Percentiles rank a stretch among this genome's conserved stretches.
Conservation (phyloP, 2,329 filamentous ascomycete genomes). For the Trichophyton verrucosum region DNA sequence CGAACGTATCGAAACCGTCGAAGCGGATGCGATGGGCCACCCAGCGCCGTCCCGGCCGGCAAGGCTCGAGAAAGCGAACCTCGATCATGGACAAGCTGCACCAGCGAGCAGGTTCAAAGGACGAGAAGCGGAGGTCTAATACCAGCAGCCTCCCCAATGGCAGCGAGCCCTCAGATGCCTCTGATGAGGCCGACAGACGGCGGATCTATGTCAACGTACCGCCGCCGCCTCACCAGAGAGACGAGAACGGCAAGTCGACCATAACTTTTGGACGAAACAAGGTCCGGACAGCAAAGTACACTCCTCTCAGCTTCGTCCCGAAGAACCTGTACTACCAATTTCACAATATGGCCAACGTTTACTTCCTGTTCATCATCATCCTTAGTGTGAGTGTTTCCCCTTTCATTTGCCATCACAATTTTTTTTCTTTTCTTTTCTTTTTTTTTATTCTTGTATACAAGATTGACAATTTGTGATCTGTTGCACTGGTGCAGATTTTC, state of each 20-base stretch:
- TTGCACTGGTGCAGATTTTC: slow-evolving; percentile 57
- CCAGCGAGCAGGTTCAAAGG: slow-evolving; percentile 46
- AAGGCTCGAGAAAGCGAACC: slow-evolving; percentile 64
- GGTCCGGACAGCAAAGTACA: slow-evolving; percentile 96
- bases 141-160: slow-evolving; percentile 26
- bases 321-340: slow-evolving; percentile 98
- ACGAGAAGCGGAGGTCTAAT: slow-evolving; percentile 54
- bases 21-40: slow-evolving; percentile 93
- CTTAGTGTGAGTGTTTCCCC: slow-evolving; percentile 58
- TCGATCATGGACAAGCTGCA: slow-evolving; percentile 69
- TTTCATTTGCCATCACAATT: not conserved
- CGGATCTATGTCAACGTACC: slow-evolving; percentile 77
- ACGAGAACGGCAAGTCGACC: slow-evolving; percentile 65
- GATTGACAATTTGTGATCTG: not conserved
- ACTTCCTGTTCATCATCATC: slow-evolving; percentile 94
- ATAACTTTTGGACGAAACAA: slow-evolving; percentile 77
- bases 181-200: slow-evolving; percentile 35
- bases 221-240: slow-evolving; percentile 59
- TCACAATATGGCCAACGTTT: slow-evolving; percentile 96
- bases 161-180: slow-evolving; percentile 14
- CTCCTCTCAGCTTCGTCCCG: slow-evolving; percentile 82
- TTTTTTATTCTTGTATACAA: not conserved
- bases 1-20: slow-evolving; percentile 47
- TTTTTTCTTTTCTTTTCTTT: not conserved
- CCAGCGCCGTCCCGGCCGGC: slow-evolving; percentile 66